Evolutionary conservation across 1,284 basidiomycete genomes (phyloP), one percentile per base, ranked within the genome.

Genomic region (Kalmanozyma brasiliensis): DNA sequence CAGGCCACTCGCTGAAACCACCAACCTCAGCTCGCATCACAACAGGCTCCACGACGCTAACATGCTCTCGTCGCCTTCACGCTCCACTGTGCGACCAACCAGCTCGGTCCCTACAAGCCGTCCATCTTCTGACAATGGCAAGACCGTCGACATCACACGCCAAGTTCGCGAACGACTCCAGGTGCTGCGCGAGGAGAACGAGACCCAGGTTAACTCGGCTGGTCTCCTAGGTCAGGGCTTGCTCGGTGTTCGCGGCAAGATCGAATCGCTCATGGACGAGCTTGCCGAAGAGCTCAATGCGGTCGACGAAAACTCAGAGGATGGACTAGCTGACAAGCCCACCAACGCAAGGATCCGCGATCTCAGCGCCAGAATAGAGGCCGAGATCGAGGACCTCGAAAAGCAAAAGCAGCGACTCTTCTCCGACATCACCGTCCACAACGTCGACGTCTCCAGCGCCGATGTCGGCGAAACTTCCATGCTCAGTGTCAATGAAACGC

Each of bases 171-270:
- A 72, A 24, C 68, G 68, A 6, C 51, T 75, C 2, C 68, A 72
- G 30, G 55, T 53, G 5, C 36, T 75, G 42, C 58, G 64, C 40
- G 61, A 69, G 41, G 68, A 72, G 40, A 68, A 68, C 45, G 68
- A 75, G 51, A 66, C 35, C 16, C 73, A 75, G 53, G 71, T 68
- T 49, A 69, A 77, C 53, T 77, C 78, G 11, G 78, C 76, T 2
- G 78, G 73, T 42, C 53, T 73, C 16, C 67, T 79, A 8, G 78
- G 78, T n/a, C 72, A 75, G 33, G 76, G 69, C 22, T 52, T 79
- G 22, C 59, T 79, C 13, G 67, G 72, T 22, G 60, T 77, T 30
- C 70, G 73, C 43, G 60, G 49, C 49, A 69, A 65, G 51, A 74
- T 79, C 49, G 76, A 79, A 32, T 63, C 62, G 4, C 43, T 79